Evolutionary conservation across 495 filamentous ascomycete species (phyloP), one percentile per base, ranked within the genome.

Genomic region (Neurospora sp.): DNA sequence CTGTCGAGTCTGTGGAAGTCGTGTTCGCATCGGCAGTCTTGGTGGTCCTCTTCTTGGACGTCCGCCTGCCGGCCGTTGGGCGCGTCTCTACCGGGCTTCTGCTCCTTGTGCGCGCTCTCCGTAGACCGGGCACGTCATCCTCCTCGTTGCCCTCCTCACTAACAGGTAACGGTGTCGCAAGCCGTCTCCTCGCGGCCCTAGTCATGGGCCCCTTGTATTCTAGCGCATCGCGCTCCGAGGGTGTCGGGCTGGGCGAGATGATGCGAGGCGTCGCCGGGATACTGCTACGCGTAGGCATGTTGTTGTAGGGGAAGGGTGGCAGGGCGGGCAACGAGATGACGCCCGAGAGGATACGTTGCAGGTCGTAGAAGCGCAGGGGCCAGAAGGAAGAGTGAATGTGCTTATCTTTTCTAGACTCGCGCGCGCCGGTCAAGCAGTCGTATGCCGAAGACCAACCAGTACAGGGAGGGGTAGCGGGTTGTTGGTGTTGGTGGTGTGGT

Each of bases 231-330:
- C 75, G 77, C 70, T 92, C 90, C 71, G 90, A 89, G 16, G 89
- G 86, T 2, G 90, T 87, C 71, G 90, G 90, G 27, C 89, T 89
- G 20, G 91, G 91, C 35, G 91, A 92, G 73, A 90, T 92, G 76
- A 93, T 88, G 76, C 90, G 88, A 75, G 91, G 91, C 72, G 88
- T 90, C 70, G 87, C 85, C 71, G 91, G 91, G 72, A 78, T 70
- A 39, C 83, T 81, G 54, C 54, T 66, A 66, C 54, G 54, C 27
- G 54, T 8, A 35, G 54, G 54, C 54, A 66, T 66, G 81, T 83
- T 86, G 77, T 76, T 76, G 78, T 81, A 83, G 12, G 79, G 78
- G 54, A 85, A 86, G 2, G 82, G 80, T 35, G 80, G 89, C 79
- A 84, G 84, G 39, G 86, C 77, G 78, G 84, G 79, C 75, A 80